A percentile compares a stretch with the other conserved stretches of the same genome.
Conservation (phyloP, 352 stramenopile genomes). For the Globisporangium acanthophoron region DNA sequence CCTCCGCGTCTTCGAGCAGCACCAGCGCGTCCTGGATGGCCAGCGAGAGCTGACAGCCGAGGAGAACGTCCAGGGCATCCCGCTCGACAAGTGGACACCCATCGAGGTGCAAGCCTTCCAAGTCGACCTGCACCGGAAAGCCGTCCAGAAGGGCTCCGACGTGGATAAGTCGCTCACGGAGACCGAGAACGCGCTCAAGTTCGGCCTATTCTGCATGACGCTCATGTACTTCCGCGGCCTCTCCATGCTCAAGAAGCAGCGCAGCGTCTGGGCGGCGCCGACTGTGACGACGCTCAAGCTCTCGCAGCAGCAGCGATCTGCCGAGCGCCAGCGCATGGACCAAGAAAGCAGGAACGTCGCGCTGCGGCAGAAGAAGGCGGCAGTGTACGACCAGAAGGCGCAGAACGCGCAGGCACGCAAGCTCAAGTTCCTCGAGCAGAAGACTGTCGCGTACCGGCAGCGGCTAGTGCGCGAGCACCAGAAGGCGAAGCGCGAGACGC, state of each 20-base stretch:
- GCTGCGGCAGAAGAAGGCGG: slow-evolving; percentile 28
- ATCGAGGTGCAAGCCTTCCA: slow-evolving; percentile 66
- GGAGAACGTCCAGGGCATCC: slow-evolving; percentile 41
- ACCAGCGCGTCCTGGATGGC: slow-evolving; percentile 30
- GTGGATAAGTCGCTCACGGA: slow-evolving; percentile 68
- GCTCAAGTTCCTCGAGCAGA: slow-evolving; percentile 64
- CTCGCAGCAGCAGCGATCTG: slow-evolving; percentile 11
- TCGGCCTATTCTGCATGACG: slow-evolving; percentile 94
- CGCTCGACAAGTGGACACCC: slow-evolving; percentile 67
- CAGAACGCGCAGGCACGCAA: slow-evolving; percentile 51
- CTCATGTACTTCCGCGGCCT: slow-evolving; percentile 95
- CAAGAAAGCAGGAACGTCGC: slow-evolving; percentile 39
- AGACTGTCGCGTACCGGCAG: slow-evolving; percentile 46
- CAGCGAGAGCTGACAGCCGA: slow-evolving; percentile 26
- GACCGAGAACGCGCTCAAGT: slow-evolving; percentile 93
- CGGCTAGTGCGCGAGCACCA: slow-evolving; percentile 60
- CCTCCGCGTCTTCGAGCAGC: slow-evolving; percentile 53
- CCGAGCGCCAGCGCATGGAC: slow-evolving; percentile 49
- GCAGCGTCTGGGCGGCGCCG: slow-evolving; percentile 58
- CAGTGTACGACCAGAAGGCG: slow-evolving; percentile 51
- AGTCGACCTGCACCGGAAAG: slow-evolving; percentile 45
- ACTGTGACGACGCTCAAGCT: slow-evolving; percentile 18
- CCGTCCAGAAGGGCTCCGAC: slow-evolving; percentile 56
- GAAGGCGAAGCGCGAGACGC: slow-evolving; percentile 50
- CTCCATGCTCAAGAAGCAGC: slow-evolving; percentile 83